Base-by-base conservation (phyloP, 2,329 filamentous ascomycete species). In the Fusarium abutilonis region DNA sequence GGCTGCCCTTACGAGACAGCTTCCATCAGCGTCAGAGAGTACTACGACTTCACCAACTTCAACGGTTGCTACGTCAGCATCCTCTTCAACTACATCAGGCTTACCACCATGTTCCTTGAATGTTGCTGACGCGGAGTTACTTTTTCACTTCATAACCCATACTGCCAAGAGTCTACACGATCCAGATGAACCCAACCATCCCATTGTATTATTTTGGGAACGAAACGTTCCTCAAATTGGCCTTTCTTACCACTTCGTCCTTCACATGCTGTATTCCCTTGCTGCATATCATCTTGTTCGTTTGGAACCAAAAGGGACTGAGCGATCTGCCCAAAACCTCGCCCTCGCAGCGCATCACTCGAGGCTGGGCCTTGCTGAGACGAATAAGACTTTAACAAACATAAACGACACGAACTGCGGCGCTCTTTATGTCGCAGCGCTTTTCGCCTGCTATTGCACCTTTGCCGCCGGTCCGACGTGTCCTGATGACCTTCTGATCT, bases 401-500 rank as follows among this genome's bases (percentile, higher is more conserved):
- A 43, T 73, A 3, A 66, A 70, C 43, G 59, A 67, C 19, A 54
- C 56, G 39, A 73, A 72, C 43, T 74, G 72, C 35, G 70, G 70
- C n/a, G 66, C 72, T 8, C 51, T 73, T 13, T 74, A 74, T 43
- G 55, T 73, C 8, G 64, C 70, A 3, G 64, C 71, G 8, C 49
- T 68, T 17, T 62, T 74, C 6, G 63, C 73, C 7, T 73, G 72
- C 43, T 72, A 72, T 38, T 72, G 69, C 38, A 67, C 67, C 8
- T 72, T 74, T 53, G 72, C 72, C 26, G 70, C 71, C 7, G 72
- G 72, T 3, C 72, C 72, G 3, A 66, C 60, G 5, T 60, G 69
- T 9, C 59, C 59, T 3, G 60, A 71, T 28, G 72, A 74, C 28
- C 63, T 74, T 4, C 67, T 74, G 11, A 55, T 74, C 14, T 72